Evolutionary conservation across 345 rosid genomes (phyloP), one percentile per base, ranked within the genome.

Genomic region (Gossypioides kirkii): DNA sequence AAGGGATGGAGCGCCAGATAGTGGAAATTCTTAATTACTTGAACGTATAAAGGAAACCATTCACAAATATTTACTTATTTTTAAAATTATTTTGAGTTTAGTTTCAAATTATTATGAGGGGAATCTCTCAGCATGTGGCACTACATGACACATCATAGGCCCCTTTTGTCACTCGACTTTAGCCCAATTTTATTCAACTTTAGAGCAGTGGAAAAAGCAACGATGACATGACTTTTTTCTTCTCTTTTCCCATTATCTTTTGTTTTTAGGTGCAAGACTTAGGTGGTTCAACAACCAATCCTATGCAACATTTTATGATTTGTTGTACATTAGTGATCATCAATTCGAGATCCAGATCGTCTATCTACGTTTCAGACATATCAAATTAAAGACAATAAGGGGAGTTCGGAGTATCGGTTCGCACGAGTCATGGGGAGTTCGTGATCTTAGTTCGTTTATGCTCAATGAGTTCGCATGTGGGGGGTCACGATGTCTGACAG

Each of bases 151-250:
- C 72, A 16, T 23, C 58, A 49, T 28, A 68, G 72, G 58, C 14
- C 42, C 56, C 72, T 16, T 23, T 66, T 10, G 41, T 23, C 6
- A 25, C 70, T 65, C 23, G 70, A 65, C 70, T 65, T 67, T 67
- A 46, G 56, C 22, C 1, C 56, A 46, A 13, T 67, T 46, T 23
- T 23, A 25, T 67, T 45, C 71, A 67, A 67, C 71, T 67, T 68
- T 68, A 41, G 43, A 46, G n/a, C 58, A 26, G 72, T 68, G 59
- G 58, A 25, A 68, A 49, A 69, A 28, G 61, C 73, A 69, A n/a
- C 32, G 60, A 52, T 50, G 61, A 10, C 28, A 32, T 9, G 61
- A 50, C 61, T 50, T 69, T 69, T 53, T 23, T 50, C 46, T 69
- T 53, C 23, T 32, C 73, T 25, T 20, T 69, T 10, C 11, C 46